Evolutionary conservation across 202 grass and related monocot genomes (phyloP), one percentile per base, ranked within the genome.

Genomic region (Eragrostis tef): DNA sequence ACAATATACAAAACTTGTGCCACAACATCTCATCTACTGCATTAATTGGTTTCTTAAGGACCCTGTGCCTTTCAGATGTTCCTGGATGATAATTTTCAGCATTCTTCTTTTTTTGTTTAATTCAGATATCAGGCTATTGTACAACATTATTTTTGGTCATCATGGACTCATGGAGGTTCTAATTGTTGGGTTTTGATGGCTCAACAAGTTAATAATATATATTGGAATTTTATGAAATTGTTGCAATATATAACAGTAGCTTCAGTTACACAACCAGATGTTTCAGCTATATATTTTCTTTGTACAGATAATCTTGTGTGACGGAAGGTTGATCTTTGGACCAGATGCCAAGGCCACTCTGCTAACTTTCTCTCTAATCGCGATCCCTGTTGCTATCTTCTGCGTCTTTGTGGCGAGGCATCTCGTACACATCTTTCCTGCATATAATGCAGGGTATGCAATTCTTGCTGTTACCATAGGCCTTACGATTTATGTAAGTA

Each of bases 281-380:
- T 67, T 82, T 91, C 19, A 62, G 2, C 57, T 59, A 51, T 36
- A 1, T 63, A 0, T 69, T 47, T 75, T 64, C 19, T 66, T 82
- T 75, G 9, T 75, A 74, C 87, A 94, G 94, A 97, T 84, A 84
- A 91, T 97, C 77, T 83, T 91, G 47, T 91, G 89, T 62, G 83
- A 83, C 60, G 94, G 91, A 71, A 93, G 94, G 81, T 63, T 94
- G 69, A 91, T 97, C 71, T 97, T 97, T 75, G 89, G 94, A 84
- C 94, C 94, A 70, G 91, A 91, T 85, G 87, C 89, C 75, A 92
- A 79, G 75, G 86, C 84, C 61, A 73, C 86, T 51, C 71, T 94
- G 47, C 31, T 88, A 47, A 83, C 94, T 48, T 83, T 90, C 42
- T 50, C 86, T 44, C 87, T 97, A 74, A 90, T 97, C 9, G 66